Percentiles rank a stretch among this genome's conserved stretches.
Conservation (phyloP, 179 eudicot genomes). For the Vitellaria paradoxa region DNA sequence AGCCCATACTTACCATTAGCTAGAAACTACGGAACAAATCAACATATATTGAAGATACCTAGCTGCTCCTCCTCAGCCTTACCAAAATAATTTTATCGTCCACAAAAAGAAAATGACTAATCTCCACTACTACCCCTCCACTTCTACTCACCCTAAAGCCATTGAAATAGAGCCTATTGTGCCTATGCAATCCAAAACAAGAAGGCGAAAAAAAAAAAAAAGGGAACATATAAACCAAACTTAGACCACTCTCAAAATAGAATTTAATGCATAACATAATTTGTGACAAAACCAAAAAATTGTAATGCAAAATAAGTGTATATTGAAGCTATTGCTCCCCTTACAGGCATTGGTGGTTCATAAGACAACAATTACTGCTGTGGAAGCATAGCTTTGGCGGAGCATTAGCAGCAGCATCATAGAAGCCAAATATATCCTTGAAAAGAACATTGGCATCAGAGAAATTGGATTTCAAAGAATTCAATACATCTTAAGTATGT, state of each 20-base stretch:
- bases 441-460: slow-evolving; percentile 51
- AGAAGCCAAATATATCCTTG: slow-evolving; percentile 49
- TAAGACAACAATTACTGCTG: slow-evolving; percentile 29
- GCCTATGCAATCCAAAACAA: neutral
- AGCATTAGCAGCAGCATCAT: slow-evolving; percentile 24
- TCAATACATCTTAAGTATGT: slow-evolving; percentile 49
- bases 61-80: too few relatives aligned
- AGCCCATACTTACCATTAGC: too few relatives aligned
- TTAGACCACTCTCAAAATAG: neutral
- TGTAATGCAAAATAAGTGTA: slow-evolving; percentile 1
- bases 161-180: neutral
- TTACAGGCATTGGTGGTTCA: slow-evolving; percentile 58
- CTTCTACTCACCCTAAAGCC: too few relatives aligned
- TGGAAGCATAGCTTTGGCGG: slow-evolving; percentile 40
- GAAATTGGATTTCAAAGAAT: slow-evolving; percentile 47
- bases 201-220: neutral
- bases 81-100: too few relatives aligned
- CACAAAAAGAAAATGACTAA: too few relatives aligned
- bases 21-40: too few relatives aligned
- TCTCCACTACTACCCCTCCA: too few relatives aligned
- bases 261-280: neutral
- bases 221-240: neutral
- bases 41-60: too few relatives aligned
- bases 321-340: slow-evolving; percentile 16
- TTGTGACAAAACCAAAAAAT: neutral